Evolutionary conservation across 176 grass and related monocot species (phyloP), one percentile per base, ranked within the genome.

Genomic region (Zizania latifolia): DNA sequence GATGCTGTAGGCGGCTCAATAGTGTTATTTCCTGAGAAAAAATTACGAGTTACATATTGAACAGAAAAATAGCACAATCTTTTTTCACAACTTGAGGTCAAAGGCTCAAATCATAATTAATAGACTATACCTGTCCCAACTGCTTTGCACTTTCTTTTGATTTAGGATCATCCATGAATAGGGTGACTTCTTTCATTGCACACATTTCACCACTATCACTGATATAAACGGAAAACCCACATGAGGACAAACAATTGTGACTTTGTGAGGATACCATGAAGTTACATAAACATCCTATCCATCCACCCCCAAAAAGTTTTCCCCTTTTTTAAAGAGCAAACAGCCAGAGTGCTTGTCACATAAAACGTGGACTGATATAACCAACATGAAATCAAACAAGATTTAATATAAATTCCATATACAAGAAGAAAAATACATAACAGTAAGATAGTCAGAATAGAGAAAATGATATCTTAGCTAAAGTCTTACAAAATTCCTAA

Each of bases 181-280:
- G 85, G 22, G 91, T 99, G 62, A 99, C 95, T 82, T 99, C 95
- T 80, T 99, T 99, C 91, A 99, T 99, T 72, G 95, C 95, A 82
- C 95, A 99, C 95, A 99, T 99, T 85, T 99, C 91, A 63, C 95
- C 91, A 81, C 92, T 94, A 75, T 99, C 95, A 85, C 95, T 94
- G 73, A 32, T 70, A 83, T n/a, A 65, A 23, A 80, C 44, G 33
- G 44, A 34, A 19, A 65, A 65, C 85, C 24, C n/a, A 68, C 63
- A 84, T 75, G 82, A 21, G 10, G 22, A 11, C 17, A 81, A 60
- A 73, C 5, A 16, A 75, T 44, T 26, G 70, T 3, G 26, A 50
- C 17, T 68, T 50, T 23, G 21, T 77, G 17, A 76, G 37, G 58
- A 80, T 35, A 28, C 28, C 38, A 58, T 21, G 68, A 68, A 68